Base-by-base conservation (phyloP, 306 rosid species). In the Delonix regia region DNA sequence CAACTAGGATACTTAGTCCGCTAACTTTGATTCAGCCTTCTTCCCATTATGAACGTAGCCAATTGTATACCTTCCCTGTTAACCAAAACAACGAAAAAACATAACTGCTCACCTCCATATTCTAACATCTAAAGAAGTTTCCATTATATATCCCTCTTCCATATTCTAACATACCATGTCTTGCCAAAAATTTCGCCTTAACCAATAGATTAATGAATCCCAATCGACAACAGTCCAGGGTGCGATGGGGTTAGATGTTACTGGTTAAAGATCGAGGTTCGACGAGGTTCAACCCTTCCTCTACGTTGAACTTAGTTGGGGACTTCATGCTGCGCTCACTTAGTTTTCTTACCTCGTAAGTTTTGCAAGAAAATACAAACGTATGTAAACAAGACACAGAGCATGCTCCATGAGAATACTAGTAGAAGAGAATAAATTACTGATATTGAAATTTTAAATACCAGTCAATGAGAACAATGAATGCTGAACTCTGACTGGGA, bases 401-500 rank as follows among this genome's bases (percentile, higher is more conserved):
- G 15, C 21, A 49, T 51, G n/a, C 18, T 49, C 0, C 21, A 51
- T 18, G 57, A 7, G 57, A 53, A 8, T 19, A 19, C 0, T 53
- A 19, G 7, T 53, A 16, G 1, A 49, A 53, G 60, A 9, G 60
- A 53, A 53, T 21, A 53, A 19, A 53, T 53, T 53, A 19, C 60
- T 53, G 60, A 21, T 53, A 53, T 19, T 76, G 69, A 69, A 76
- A 70, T 34, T 9, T 62, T 45, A 21, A 69, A 82, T 70, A 62
- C 81, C 69, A 76, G 73, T 24, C 10, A 41, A 70, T 48, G 15
- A 76, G 59, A 39, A 48, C n/a, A 74, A 62, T 73, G 53, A 75
- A 81, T 48, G 76, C 52, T 69, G 6, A 81, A 75, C 5, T 48
- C 44, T 61, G 77, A 81, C 69, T 70, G 62, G 77, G 48, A 69